These are phyloP conservation scores for Macrolepiota fuliginosa DNA, from an alignment of 768 basidiomycete species.

Conservation along the genomic window DNA sequence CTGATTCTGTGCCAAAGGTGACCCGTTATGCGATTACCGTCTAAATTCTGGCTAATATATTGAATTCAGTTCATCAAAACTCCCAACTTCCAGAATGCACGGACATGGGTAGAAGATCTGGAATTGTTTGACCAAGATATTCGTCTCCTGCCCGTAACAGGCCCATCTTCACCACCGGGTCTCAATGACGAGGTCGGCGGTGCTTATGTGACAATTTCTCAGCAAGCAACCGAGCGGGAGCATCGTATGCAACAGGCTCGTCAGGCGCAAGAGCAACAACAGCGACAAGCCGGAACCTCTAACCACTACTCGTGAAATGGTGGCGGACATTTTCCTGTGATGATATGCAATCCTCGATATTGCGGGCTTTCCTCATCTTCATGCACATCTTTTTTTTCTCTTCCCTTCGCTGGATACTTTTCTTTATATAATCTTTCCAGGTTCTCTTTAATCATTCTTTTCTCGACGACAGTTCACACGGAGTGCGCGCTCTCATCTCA, in stretches of 20 bases:
- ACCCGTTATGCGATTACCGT: slow-evolving; percentile 15
- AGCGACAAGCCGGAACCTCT: background rate
- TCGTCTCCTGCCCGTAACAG: slow-evolving; percentile 43
- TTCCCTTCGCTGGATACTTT: slow-evolving; percentile 15
- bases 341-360: background rate
- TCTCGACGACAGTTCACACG: background rate
- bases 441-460: slow-evolving; percentile 3
- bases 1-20: slow-evolving; percentile 98
- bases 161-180: slow-evolving; percentile 69
- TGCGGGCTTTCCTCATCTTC: slow-evolving; percentile 8
- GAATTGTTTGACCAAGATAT: slow-evolving; percentile 65
- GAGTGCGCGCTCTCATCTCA: slow-evolving; percentile 6
- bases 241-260: slow-evolving; percentile 34
- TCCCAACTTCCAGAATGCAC: slow-evolving; percentile 73
- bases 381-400: slow-evolving; percentile 15
- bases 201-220: slow-evolving; percentile 84
- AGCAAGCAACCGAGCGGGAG: slow-evolving; percentile 73
- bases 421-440: slow-evolving; percentile 17
- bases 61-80: slow-evolving; percentile 79
- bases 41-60: slow-evolving; percentile 10
- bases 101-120: slow-evolving; percentile 76
- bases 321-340: background rate
- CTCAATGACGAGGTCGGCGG: slow-evolving; percentile 76
- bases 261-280: slow-evolving; percentile 3
- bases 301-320: background rate